Evolutionary conservation across 1,284 basidiomycete genomes (phyloP), one percentile per base, ranked within the genome.

Genomic region (Ustilago hordei): DNA sequence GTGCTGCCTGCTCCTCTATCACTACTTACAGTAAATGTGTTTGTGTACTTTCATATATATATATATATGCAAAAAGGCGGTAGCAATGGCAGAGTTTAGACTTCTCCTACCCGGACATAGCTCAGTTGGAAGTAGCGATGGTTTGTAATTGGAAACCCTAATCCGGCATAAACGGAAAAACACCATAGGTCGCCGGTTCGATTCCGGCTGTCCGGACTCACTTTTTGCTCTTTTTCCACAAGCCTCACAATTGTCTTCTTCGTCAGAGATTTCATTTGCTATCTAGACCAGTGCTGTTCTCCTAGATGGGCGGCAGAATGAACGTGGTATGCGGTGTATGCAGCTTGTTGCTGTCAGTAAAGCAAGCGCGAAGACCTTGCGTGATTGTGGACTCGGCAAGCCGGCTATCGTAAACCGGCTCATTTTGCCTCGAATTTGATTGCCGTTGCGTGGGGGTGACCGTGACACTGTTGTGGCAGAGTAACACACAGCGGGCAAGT

Each of bases 91-190:
- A 28, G 23, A 0, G 3, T 28, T 28, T 28, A 28, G 23, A 28
- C 23, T 28, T 28, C 23, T 17, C 2, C 2, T 53, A 11, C 13
- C 73, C 70, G 74, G 74, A 69, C 69, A 72, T 76, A 76, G 74
- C 74, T 76, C 74, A 76, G 74, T 76, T 76, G 74, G 74, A 76
- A 76, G 74, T 69, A 76, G 74, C 74, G 74, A 76, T 76, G 74
- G 74, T 76, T 76, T 76, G 74, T 76, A 76, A 76, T 69, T 69
- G 74, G 69, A 75, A 75, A 70, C 64, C 73, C 68, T 68, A 71
- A 62, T 68, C 73, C 68, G 61, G 60, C 32, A 64, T 64, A 59
- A 71, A 70, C 58, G 73, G 73, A 75, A 68, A 68, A 68, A 55
- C 73, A 75, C 73, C 73, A 75, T 71, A 75, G 73, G 73, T 75